A percentile compares a stretch with the other conserved stretches of the same genome.
Evolutionary conservation across 1,139 yeast species (phyloP).

Genomic region (Geotrichum restrictum): DNA sequence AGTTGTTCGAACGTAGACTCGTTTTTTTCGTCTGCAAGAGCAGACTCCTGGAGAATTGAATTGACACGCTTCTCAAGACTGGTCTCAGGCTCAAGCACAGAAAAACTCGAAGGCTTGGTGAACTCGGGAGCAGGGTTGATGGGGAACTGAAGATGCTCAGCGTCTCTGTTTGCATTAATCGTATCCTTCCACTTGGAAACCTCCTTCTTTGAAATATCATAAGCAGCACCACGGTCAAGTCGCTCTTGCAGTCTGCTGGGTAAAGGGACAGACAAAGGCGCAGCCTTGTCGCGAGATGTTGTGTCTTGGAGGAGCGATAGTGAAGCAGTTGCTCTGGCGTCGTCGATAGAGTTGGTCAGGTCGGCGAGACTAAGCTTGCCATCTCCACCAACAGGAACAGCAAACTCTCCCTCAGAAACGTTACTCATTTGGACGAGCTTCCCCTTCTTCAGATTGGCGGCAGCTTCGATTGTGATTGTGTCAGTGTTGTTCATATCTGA

Average conservation of each 20-base stretch:
- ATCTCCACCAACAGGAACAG: conserved; percentile 42
- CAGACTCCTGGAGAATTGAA: conserved; percentile 57
- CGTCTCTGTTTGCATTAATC: conserved; percentile 71
- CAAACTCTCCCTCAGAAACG: conserved; percentile 65
- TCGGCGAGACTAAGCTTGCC: conserved; percentile 19
- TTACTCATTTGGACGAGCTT: conserved; percentile 46
- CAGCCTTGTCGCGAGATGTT: conserved; percentile 9
- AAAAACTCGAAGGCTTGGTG: conserved; percentile 49
- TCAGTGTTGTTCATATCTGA: conserved; percentile 21
- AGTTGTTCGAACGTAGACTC: conserved; percentile 84
- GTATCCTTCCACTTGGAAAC: conserved; percentile 85
- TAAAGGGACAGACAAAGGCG: conserved; percentile 63
- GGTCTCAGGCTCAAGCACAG: conserved; percentile 43
- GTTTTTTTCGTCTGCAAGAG: conserved; percentile 66
- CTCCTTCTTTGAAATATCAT: conserved; percentile 80
- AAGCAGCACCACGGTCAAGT: conserved; percentile 85
- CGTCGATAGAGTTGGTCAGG: conserved; percentile 19
- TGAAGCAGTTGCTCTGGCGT: conserved; percentile 24
- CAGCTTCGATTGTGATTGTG: conserved; percentile 15
- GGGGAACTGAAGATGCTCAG: conserved; percentile 80
- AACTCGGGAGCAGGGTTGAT: conserved; percentile 49
- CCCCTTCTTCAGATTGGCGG: conserved; percentile 23
- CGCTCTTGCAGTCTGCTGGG: conserved; percentile 83
- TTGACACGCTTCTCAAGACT: conserved; percentile 64
- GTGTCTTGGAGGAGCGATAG: conserved; percentile 25